Evolutionary conservation across 257 asterid species (phyloP), one percentile per base, ranked within the genome.

Genomic region (Agastache rugosa): DNA sequence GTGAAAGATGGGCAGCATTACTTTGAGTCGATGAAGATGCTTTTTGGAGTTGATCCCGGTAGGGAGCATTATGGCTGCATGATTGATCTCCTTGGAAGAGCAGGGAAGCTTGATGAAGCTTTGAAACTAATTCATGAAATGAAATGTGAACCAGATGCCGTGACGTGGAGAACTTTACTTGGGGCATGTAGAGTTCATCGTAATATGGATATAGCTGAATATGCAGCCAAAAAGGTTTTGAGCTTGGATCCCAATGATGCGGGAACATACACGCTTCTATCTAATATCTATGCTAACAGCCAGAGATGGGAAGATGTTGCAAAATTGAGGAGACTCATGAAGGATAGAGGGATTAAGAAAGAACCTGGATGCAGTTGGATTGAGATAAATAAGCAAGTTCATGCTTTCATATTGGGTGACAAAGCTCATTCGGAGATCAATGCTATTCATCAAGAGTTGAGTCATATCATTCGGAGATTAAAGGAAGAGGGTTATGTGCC

Each of bases 281-380:
- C 98, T 19, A 93, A 93, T 78, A 87, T 91, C 11, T 93, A 91
- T 56, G 97, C 98, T 2, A 89, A 82, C 37, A 74, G 91, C 67
- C 88, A 87, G 44, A 83, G 90, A 80, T 93, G 97, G 95, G 92
- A 85, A 12, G 97, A 90, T 37, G 93, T 81, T 71, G 81, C 75
- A 62, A 68, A 73, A 16, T 74, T 93, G 82, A 86, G 97, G 85
- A 74, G 72, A 42, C 82, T 85, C 19, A 90, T 91, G 98, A 87
- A 44, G 81, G 78, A 69, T 3, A 75, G 62, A 74, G 91, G 97
- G 78, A 80, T 93, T n/a, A 87, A 86, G 87, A 91, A 93, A 80
- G 97, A 91, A 82, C 98, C 98, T 0, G 97, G 97, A 14, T 93
- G 98, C 77, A 93, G 98, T 79, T 93, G 98, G 97, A 83, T 93